These are phyloP conservation scores for Kodamaea alishanica DNA, from an alignment of 1,139 yeast genomes.

Conservation along the genomic window DNA sequence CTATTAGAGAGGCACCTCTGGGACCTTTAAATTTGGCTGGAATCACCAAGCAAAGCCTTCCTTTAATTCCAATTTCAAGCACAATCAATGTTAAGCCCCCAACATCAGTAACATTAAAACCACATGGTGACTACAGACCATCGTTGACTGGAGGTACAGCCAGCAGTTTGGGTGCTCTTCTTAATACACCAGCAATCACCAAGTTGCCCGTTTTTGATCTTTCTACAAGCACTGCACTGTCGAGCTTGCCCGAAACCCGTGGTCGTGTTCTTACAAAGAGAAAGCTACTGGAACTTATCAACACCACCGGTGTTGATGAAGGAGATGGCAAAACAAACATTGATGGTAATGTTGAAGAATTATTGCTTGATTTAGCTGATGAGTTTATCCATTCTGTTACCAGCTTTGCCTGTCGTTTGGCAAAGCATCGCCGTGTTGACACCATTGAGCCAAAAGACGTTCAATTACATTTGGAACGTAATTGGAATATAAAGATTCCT, in stretches of 20 bases:
- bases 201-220: slow-evolving; percentile 80
- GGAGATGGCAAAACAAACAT: slow-evolving; percentile 88
- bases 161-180: slow-evolving; percentile 53
- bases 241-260: slow-evolving; percentile 44
- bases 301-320: slow-evolving; percentile 76
- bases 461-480: slow-evolving; percentile 86
- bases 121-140: slow-evolving; percentile 57
- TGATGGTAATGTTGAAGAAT: slow-evolving; percentile 94
- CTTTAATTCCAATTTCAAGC: slow-evolving; percentile 70
- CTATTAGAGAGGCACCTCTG: slow-evolving; percentile 14
- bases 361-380: slow-evolving; percentile 87
- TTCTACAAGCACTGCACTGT: slow-evolving; percentile 41
- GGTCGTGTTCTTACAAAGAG: slow-evolving; percentile 87
- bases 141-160: slow-evolving; percentile 86
- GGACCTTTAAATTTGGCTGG: slow-evolving; percentile 35
- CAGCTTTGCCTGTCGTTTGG: slow-evolving; percentile 87
- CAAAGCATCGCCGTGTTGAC: slow-evolving; percentile 92
- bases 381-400: slow-evolving; percentile 91
- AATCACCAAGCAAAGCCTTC: slow-evolving; percentile 62
- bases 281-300: slow-evolving; percentile 80
- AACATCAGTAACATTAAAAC: slow-evolving; percentile 57
- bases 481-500: slow-evolving; percentile 94
- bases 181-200: slow-evolving; percentile 70
- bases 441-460: slow-evolving; percentile 83
- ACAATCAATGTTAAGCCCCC: slow-evolving; percentile 64